These are phyloP conservation scores for Asterella californica DNA, from an alignment of 225 moss, liverwort and hornwort genomes.

Conservation along the genomic window DNA sequence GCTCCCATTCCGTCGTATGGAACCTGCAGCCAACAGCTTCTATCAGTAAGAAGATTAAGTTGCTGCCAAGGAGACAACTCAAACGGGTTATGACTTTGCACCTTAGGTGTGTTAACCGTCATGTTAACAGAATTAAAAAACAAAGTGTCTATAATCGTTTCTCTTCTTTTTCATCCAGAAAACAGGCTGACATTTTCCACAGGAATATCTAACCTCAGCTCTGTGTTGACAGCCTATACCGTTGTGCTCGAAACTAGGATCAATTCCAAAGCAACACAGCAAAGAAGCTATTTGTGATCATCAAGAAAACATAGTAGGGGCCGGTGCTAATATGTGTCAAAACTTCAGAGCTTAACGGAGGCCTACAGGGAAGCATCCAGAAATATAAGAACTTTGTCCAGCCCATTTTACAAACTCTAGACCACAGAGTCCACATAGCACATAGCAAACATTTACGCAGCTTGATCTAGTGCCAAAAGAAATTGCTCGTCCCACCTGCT, in stretches of 20 bases:
- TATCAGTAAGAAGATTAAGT: neutral
- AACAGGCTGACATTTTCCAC: no score
- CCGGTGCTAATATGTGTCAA: no score
- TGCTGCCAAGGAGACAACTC: neutral
- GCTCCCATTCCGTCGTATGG: conserved; percentile 70
- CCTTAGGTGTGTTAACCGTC: no score
- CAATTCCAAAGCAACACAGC: no score
- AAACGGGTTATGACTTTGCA: no score
- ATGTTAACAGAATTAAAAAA: no score
- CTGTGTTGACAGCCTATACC: no score
- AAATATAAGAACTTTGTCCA: neutral
- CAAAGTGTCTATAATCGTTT: no score
- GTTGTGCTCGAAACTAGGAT: neutral
- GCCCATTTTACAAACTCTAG: neutral
- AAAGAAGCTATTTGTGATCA: no score
- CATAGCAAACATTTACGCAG: neutral
- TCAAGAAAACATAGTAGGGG: no score
- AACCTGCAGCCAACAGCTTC: conserved; percentile 43
- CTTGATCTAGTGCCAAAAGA: neutral
- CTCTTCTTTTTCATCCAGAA: no score
- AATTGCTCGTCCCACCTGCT: conserved; percentile 45
- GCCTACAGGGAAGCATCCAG: neutral
- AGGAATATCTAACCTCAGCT: neutral
- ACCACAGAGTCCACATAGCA: neutral
- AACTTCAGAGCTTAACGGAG: no score